These are phyloP conservation scores for Stentor coeruleus DNA, from an alignment of 73 alveolate species.

Conservation along the genomic window DNA sequence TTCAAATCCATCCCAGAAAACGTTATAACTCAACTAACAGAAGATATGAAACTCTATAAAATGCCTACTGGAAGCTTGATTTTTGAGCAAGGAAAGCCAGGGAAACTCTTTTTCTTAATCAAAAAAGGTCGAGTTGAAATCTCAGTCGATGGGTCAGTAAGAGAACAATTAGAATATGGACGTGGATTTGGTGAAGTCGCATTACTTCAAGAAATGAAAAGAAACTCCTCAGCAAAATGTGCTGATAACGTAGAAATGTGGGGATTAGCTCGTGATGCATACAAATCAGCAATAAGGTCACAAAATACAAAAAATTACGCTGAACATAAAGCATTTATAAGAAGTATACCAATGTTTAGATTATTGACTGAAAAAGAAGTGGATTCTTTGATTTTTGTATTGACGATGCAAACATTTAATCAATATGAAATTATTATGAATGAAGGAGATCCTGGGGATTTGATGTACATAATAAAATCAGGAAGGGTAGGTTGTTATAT, in stretches of 20 bases:
- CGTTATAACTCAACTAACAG: neutral
- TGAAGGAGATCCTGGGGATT: slow-evolving; percentile 82
- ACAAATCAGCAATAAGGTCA: slow-evolving; percentile 54
- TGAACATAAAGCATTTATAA: slow-evolving; percentile 35
- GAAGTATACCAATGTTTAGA: slow-evolving; percentile 32
- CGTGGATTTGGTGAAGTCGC: slow-evolving; percentile 95
- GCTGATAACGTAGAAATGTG: slow-evolving; percentile 65
- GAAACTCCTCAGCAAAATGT: slow-evolving; percentile 83
- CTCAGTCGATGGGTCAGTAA: slow-evolving; percentile 16
- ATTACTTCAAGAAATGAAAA: slow-evolving; percentile 75
- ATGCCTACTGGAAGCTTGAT: neutral
- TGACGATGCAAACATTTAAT: slow-evolving; percentile 1
- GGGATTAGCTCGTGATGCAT: slow-evolving; percentile 84
- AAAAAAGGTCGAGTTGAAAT: slow-evolving; percentile 23
- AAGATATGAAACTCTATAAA: slow-evolving; percentile 5
- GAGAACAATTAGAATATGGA: slow-evolving; percentile 47
- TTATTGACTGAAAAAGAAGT: neutral
- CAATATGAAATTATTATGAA: slow-evolving; percentile 55
- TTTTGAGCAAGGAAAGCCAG: slow-evolving; percentile 11
- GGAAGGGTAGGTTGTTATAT: slow-evolving; percentile 61
- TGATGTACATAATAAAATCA: slow-evolving; percentile 62
- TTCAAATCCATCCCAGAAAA: neutral
- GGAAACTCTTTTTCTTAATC: neutral
- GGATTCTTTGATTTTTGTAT: neutral
- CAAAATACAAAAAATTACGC: slow-evolving; percentile 32